Conservation (phyloP, 352 stramenopile species). For the Globisporangium canariense region DNA sequence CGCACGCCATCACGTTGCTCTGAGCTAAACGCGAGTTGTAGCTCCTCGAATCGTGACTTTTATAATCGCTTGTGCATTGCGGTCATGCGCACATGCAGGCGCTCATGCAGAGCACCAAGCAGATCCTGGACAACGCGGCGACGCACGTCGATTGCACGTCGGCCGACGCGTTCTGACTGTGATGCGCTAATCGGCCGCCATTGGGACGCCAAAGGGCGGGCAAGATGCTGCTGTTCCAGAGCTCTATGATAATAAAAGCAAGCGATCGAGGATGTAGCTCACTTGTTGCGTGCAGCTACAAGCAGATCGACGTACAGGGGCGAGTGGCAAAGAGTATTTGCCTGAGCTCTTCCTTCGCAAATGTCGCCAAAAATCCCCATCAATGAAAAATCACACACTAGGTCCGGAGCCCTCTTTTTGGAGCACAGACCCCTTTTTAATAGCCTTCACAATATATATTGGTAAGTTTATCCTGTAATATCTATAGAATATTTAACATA, state of each 20-base stretch:
- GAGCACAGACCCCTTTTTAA: not conserved
- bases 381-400: not conserved
- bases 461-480: too few species aligned
- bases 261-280: too few species aligned
- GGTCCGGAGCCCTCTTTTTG: not conserved
- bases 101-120: constrained; percentile 41
- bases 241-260: too few species aligned
- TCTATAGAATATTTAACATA: too few species aligned
- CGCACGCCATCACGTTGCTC: not conserved
- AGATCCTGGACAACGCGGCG: constrained; percentile 27
- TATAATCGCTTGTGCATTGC: not conserved
- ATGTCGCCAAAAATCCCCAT: too few species aligned
- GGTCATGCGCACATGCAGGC: constrained; percentile 8
- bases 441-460: not conserved
- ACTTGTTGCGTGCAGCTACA: too few species aligned
- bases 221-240: too few species aligned
- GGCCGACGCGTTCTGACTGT: constrained; percentile 1
- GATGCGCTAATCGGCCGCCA: too few species aligned
- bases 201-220: too few species aligned
- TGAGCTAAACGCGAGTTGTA: not conserved
- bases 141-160: constrained; percentile 9
- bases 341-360: too few species aligned
- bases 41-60: not conserved
- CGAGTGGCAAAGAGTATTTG: too few species aligned
- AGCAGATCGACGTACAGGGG: too few species aligned